Percentiles rank a stretch among this genome's conserved stretches.
Conservation (phyloP, 2,329 filamentous ascomycete species). For the Metarhizium anisopliae region DNA sequence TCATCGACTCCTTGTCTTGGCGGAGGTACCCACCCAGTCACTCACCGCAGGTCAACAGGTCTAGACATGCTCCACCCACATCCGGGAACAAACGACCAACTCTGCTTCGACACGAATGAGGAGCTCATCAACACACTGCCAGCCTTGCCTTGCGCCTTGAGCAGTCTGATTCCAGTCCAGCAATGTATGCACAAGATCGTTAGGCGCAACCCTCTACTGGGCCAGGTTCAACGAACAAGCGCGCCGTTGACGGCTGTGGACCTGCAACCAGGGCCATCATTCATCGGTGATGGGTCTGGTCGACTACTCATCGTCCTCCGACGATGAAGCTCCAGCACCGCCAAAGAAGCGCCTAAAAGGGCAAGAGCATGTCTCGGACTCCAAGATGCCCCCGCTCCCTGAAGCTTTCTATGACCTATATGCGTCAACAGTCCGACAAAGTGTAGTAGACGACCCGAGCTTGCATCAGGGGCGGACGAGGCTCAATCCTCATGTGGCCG, state of each 20-base stretch:
- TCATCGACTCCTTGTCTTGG: too few relatives aligned
- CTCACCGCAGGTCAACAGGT: too few relatives aligned
- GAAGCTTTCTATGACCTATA: constrained; percentile 82
- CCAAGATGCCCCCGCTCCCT: constrained; percentile 63
- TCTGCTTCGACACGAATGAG: too few relatives aligned
- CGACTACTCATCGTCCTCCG: constrained; percentile 49
- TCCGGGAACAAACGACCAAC: too few relatives aligned
- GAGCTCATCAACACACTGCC: too few relatives aligned
- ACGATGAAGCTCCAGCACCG: constrained; percentile 17
- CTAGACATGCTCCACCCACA: too few relatives aligned
- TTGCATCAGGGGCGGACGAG: constrained; percentile 81
- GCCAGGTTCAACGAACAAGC: neutral
- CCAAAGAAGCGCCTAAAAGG: constrained; percentile 7
- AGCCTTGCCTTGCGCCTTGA: too few relatives aligned
- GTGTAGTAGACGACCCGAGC: constrained; percentile 70
- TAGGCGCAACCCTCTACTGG: neutral
- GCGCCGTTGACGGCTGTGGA: neutral
- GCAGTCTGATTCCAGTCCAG: too few relatives aligned
- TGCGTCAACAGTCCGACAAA: constrained; percentile 68
- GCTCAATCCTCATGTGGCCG: constrained; percentile 72
- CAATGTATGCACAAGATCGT: too few relatives aligned
- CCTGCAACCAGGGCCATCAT: too few relatives aligned
- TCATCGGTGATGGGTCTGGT: constrained; percentile 36
- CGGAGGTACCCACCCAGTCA: too few relatives aligned
- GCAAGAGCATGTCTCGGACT: constrained; percentile 1